Evolutionary conservation across 1,139 yeast genomes (phyloP), one percentile per base, ranked within the genome.

Genomic region (Pichia sp.): DNA sequence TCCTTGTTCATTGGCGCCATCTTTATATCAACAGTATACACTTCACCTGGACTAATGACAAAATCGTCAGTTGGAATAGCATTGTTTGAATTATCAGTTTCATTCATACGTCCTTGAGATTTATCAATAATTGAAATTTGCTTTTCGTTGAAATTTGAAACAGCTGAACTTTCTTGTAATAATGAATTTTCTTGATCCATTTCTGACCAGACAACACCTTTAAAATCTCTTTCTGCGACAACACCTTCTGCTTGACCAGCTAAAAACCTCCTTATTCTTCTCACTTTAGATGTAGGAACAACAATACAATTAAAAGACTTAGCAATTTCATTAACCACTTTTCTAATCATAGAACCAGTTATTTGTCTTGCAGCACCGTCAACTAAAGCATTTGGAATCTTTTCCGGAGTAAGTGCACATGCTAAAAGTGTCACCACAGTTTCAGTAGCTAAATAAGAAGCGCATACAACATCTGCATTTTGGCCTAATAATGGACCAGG

Each of bases 221-320:
- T 87, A 63, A 81, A 83, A 53, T 88, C 96, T 57, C 81, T 76
- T 66, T 91, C 97, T 35, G 89, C 91, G 50, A 89, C 94, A 45
- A 86, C 72, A 55, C 87, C 87, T 56, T 86, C 95, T 47, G 89
- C 82, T 69, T 91, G 98, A 41, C 98, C 98, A 25, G 95, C 95
- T 59, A 91, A 76, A 58, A 89, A 91, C 59, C 97, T 77, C 69
- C 96, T 78, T 47, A 89, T 73, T 62, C 96, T 76, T 66, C 98
- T 80, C 32, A 91, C 84, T 60, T 87, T 81, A 31, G 96, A 84
- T 1, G 96, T 95, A 33, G 97, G 97, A 31, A 84, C 85, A 46
- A 91, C 87, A 41, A 72, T 71, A 69, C 95, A 87, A 61, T 82
- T 78, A 67, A 80, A 91, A 2, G 83, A 70, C 47, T 73, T 73